Evolutionary conservation across 202 grass and related monocot genomes (phyloP).

Genomic region (Dendrocalamus latiflorus): DNA sequence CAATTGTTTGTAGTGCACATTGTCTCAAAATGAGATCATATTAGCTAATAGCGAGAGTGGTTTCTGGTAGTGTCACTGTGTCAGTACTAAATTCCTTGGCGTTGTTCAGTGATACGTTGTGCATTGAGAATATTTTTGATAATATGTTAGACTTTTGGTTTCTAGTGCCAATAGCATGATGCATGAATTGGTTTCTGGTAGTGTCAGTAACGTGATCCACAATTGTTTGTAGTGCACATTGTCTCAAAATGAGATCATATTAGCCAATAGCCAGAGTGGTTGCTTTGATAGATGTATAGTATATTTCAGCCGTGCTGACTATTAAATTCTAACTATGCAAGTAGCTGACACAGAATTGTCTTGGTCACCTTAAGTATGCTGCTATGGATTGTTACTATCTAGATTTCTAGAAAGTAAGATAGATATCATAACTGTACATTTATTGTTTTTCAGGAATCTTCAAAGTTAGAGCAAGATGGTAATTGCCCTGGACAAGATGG

Average conservation of each 20-base stretch:
- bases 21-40: not conserved
- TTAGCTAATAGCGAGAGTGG: not conserved
- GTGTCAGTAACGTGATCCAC: not conserved
- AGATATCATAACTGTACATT: not conserved
- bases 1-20: not conserved
- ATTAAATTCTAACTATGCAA: conserved; percentile 32
- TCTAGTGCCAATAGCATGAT: not conserved
- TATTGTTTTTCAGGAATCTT: conserved; percentile 30
- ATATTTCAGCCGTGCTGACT: conserved; percentile 2
- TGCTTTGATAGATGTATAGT: not conserved
- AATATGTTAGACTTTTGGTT: not conserved
- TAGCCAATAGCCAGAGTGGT: not conserved
- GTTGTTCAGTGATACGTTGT: not conserved
- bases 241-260: not conserved
- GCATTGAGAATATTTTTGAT: not conserved
- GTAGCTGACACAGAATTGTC: conserved; percentile 49
- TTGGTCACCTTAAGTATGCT: conserved; percentile 41
- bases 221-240: conserved; percentile 1
- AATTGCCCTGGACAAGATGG: conserved; percentile 42
- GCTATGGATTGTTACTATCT: not conserved
- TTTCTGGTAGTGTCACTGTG: no score
- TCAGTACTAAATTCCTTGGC: not conserved
- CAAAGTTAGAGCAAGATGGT: conserved; percentile 40
- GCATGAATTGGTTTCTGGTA: not conserved
- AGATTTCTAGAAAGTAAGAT: not conserved